phyloP scores from a whole-genome alignment of 768 basidiomycete genomes.

The Lentinula sp. region DNA sequence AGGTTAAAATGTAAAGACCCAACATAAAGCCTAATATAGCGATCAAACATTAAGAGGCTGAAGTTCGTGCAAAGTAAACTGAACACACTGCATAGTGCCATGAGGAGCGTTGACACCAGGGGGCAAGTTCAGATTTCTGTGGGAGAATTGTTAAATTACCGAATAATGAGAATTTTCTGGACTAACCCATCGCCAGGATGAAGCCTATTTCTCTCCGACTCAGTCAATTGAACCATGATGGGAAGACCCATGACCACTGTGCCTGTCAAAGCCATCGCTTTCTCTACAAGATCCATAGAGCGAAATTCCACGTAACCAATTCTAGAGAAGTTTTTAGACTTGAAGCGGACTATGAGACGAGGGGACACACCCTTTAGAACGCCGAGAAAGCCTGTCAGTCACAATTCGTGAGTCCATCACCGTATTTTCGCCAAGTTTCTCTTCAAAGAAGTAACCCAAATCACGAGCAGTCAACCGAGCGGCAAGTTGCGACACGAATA shows the following conservation, averaged over 20 bases:
- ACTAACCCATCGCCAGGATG: slow-evolving; percentile 85
- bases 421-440: slow-evolving; percentile 87
- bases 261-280: slow-evolving; percentile 84
- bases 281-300: slow-evolving; percentile 84
- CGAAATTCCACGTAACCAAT: slow-evolving; percentile 99
- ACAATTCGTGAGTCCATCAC: slow-evolving; percentile 97
- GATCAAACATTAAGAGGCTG: slow-evolving; percentile 1
- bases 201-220: slow-evolving; percentile 89
- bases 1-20: slow-evolving; percentile 96
- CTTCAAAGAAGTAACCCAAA: slow-evolving; percentile 98
- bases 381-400: slow-evolving; percentile 87
- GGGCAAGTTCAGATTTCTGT: slow-evolving; percentile 73
- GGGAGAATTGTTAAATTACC: slow-evolving; percentile 10
- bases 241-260: slow-evolving; percentile 98
- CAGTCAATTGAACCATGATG: slow-evolving; percentile 93
- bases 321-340: slow-evolving; percentile 32
- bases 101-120: slow-evolving; percentile 81
- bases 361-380: slow-evolving; percentile 87
- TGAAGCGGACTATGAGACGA: neutral
- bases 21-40: slow-evolving; percentile 74
- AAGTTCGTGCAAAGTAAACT: neutral
- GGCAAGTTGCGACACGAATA: slow-evolving; percentile 97
- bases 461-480: slow-evolving; percentile 95
- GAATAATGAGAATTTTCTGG: neutral
- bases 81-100: slow-evolving; percentile 76